These are phyloP conservation scores for Podospora pseudoanserina DNA, from an alignment of 495 filamentous ascomycete species.

Conservation along the genomic window DNA sequence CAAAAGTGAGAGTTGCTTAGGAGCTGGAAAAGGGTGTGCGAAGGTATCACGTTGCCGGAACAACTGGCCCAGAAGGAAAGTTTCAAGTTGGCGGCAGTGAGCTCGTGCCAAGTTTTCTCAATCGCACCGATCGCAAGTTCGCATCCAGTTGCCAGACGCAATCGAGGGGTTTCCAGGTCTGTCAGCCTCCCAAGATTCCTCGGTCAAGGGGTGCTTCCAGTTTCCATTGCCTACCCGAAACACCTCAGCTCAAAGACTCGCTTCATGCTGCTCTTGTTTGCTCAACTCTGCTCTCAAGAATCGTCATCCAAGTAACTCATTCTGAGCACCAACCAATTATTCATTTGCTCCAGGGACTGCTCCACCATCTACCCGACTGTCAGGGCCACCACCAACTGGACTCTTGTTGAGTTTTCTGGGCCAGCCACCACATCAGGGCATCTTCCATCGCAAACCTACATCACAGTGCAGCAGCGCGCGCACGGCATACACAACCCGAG, in stretches of 20 bases:
- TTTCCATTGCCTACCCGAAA: slow-evolving; percentile 3
- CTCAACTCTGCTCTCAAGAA: neutral
- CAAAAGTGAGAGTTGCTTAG: neutral
- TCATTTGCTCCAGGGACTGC: neutral
- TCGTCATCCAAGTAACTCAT: neutral
- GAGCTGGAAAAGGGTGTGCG: neutral
- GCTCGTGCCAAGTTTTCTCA: slow-evolving; percentile 1
- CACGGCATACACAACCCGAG: slow-evolving; percentile 3
- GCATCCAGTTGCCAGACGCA: neutral
- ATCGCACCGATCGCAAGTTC: neutral
- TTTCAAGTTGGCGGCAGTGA: neutral
- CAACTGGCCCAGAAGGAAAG: neutral
- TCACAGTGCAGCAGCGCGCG: neutral
- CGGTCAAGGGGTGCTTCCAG: neutral
- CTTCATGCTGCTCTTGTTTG: too few species aligned
- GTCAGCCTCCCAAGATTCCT: slow-evolving; percentile 5
- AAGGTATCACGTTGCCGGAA: neutral
- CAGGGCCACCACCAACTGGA: neutral
- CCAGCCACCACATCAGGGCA: neutral
- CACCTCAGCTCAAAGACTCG: neutral
- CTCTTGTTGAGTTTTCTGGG: neutral
- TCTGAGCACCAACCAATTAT: neutral
- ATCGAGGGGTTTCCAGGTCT: slow-evolving; percentile 1
- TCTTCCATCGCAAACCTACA: neutral
- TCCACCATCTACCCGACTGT: neutral